These are phyloP conservation scores for Coemansia sp. DNA, from an alignment of 192 early-diverging fungal genomes.

Conservation along the genomic window DNA sequence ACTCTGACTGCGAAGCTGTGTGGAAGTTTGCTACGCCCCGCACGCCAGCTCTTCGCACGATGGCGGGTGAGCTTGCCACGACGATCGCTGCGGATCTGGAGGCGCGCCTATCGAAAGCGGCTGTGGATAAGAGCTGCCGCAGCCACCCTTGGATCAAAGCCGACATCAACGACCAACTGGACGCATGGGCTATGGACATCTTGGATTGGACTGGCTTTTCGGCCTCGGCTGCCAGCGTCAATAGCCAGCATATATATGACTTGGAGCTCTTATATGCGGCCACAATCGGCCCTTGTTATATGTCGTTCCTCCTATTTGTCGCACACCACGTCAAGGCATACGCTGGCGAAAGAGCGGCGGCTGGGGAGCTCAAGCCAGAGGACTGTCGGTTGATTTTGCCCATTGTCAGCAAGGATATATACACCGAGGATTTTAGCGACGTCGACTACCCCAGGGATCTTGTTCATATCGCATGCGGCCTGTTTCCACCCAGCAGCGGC, in stretches of 20 bases:
- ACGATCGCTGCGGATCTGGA: too few relatives aligned
- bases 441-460: not conserved
- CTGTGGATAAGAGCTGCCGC: too few relatives aligned
- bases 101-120: too few relatives aligned
- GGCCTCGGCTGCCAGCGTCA: not conserved
- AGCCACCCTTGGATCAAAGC: too few relatives aligned
- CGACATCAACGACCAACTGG: too few relatives aligned
- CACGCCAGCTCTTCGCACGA: too few relatives aligned
- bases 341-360: not conserved
- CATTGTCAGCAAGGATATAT: not conserved
- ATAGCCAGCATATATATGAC: not conserved
- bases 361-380: not conserved
- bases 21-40: too few relatives aligned
- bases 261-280: not conserved
- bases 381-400: not conserved
- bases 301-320: not conserved
- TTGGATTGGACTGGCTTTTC: not conserved
- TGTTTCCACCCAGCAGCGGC: not conserved
- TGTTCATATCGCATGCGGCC: not conserved
- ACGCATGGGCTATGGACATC: too few relatives aligned
- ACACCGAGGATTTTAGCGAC: not conserved
- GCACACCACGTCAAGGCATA: not conserved
- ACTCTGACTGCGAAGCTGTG: too few relatives aligned
- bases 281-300: not conserved
- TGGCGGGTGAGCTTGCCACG: too few relatives aligned